Evolutionary conservation across 768 basidiomycete genomes (phyloP).

Genomic region (Collybiopsis confluens): DNA sequence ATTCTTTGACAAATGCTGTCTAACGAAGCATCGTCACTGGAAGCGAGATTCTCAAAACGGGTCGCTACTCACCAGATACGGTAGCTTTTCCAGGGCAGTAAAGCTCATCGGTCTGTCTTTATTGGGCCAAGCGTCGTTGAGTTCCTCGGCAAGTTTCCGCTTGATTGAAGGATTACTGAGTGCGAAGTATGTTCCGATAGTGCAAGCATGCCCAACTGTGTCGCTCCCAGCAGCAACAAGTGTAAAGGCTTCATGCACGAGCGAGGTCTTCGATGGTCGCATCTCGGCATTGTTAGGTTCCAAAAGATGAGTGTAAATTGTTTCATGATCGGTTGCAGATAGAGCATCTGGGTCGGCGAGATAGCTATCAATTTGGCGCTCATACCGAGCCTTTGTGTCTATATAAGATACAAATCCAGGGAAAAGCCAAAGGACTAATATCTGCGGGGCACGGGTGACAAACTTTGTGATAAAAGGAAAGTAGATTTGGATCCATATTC

Average conservation of each 20-base stretch:
- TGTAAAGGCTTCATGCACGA: conserved; percentile 25
- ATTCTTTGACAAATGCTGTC: conserved; percentile 27
- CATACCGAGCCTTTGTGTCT: conserved; percentile 1
- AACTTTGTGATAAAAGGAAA: no score
- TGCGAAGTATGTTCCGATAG: conserved; percentile 32
- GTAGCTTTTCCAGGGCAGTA: no score
- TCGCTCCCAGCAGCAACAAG: conserved; percentile 36
- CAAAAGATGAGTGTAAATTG: no score
- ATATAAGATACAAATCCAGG: no score
- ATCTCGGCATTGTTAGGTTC: no score
- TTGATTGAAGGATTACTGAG: conserved; percentile 25
- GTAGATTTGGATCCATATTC: no score
- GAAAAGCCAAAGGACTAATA: no score
- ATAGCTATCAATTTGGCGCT: conserved; percentile 11
- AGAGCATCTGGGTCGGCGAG: not conserved
- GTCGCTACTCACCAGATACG: no score
- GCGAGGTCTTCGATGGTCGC: no score
- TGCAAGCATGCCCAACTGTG: conserved; percentile 33
- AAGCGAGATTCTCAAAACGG: not conserved
- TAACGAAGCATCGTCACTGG: not conserved
- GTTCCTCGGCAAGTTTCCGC: not conserved
- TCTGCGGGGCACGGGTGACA: no score
- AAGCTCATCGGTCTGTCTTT: no score
- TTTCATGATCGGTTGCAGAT: not conserved
- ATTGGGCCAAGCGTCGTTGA: no score